Percentiles rank a stretch among this genome's conserved stretches.
Conservation (phyloP, 345 rosid genomes). For the Boechera stricta region DNA sequence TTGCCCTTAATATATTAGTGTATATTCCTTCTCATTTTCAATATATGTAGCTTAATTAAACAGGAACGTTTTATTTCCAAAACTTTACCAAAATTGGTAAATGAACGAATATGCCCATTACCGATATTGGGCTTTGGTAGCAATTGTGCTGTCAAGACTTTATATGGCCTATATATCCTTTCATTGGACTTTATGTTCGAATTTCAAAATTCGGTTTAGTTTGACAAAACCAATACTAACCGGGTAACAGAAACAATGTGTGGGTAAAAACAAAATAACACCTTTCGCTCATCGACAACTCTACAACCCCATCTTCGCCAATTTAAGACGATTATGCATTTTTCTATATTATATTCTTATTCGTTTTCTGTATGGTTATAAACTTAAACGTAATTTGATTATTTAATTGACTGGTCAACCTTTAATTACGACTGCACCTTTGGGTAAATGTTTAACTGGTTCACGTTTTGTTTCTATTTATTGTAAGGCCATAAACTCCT, state of each 20-base stretch:
- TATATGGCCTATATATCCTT: too few relatives aligned
- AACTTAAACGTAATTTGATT: not conserved
- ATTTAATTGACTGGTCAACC: constrained; percentile 22
- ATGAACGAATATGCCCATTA: not conserved
- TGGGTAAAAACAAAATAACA: too few relatives aligned
- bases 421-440: constrained; percentile 2
- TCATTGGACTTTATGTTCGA: not conserved
- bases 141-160: not conserved
- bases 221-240: not conserved
- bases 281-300: too few relatives aligned
- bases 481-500: constrained; percentile 26
- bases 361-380: too few relatives aligned
- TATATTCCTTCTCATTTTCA: not conserved
- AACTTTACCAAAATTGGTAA: not conserved
- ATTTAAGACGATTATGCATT: too few relatives aligned
- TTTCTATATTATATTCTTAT: too few relatives aligned
- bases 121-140: not conserved
- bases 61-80: not conserved
- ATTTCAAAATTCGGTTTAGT: not conserved
- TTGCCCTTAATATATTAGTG: too few relatives aligned
- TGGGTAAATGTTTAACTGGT: constrained; percentile 15
- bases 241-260: not conserved
- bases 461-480: constrained; percentile 38
- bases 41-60: not conserved
- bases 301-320: too few relatives aligned